Evolutionary conservation across 345 rosid species (phyloP).

Genomic region (Melaleuca alternifolia): DNA sequence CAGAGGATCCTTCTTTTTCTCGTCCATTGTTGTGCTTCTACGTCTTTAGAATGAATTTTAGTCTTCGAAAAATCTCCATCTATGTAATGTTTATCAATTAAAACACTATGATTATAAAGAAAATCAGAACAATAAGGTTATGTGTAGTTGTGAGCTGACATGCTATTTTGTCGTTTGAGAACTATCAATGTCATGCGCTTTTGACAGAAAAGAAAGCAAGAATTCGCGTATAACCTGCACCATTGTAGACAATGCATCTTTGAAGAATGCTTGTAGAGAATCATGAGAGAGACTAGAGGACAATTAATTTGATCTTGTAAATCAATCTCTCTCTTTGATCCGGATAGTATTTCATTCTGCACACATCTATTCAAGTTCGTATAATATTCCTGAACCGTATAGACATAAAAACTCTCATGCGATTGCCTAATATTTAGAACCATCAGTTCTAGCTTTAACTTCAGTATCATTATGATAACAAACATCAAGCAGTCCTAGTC

Average conservation of each 20-base stretch:
- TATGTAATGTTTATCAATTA: too few relatives aligned
- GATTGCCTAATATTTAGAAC: neutral
- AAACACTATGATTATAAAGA: too few relatives aligned
- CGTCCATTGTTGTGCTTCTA: too few relatives aligned
- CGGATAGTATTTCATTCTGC: neutral
- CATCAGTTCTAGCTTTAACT: neutral
- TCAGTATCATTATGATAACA: accelerated
- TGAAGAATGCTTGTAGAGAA: neutral
- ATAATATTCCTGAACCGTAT: neutral
- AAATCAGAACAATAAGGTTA: too few relatives aligned
- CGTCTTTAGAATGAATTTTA: too few relatives aligned
- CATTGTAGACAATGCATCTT: neutral
- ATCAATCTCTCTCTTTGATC: neutral
- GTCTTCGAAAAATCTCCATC: too few relatives aligned
- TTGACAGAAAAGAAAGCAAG: neutral
- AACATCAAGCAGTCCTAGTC: neutral
- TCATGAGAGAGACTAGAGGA: neutral
- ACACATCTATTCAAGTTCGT: neutral
- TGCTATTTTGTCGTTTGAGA: too few relatives aligned
- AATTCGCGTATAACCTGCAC: neutral
- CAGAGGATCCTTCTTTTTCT: too few relatives aligned
- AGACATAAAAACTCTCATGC: neutral
- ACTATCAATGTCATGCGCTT: too few relatives aligned
- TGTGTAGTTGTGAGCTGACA: too few relatives aligned
- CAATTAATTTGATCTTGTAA: neutral